Evolutionary conservation across 2,329 filamentous ascomycete genomes (phyloP).

Genomic region (Myriangium duriaei): DNA sequence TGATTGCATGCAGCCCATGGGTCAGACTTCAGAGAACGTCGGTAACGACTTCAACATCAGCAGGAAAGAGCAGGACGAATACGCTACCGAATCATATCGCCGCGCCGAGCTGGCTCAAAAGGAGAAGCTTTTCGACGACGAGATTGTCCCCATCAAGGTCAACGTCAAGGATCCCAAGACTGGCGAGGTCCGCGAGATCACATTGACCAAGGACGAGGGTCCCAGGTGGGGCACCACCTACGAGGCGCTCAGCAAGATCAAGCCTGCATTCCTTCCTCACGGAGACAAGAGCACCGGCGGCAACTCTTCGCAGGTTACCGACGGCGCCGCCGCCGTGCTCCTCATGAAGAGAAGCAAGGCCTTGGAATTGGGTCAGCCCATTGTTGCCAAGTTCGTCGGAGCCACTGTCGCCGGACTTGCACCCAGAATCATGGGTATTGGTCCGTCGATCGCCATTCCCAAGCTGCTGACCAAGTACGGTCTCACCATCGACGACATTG

Average conservation of each 20-base stretch:
- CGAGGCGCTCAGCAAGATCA: slow-evolving; percentile 71
- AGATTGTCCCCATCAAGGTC: slow-evolving; percentile 80
- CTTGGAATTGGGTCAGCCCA: slow-evolving; percentile 73
- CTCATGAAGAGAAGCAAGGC: slow-evolving; percentile 92
- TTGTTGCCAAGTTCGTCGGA: slow-evolving; percentile 88
- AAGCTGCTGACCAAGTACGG: slow-evolving; percentile 78
- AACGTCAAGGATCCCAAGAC: slow-evolving; percentile 73
- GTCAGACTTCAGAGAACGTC: slow-evolving; percentile 95
- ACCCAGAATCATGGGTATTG: slow-evolving; percentile 94
- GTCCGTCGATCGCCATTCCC: slow-evolving; percentile 55
- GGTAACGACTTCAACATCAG: slow-evolving; percentile 77
- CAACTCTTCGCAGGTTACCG: slow-evolving; percentile 89
- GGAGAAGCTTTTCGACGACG: slow-evolving; percentile 80
- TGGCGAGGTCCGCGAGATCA: slow-evolving; percentile 65
- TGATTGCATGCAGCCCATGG: slow-evolving; percentile 93
- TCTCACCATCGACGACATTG: slow-evolving; percentile 67
- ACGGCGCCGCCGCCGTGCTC: slow-evolving; percentile 79
- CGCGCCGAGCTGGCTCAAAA: slow-evolving; percentile 85
- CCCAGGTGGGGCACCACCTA: slow-evolving; percentile 81
- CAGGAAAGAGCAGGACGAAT: slow-evolving; percentile 70
- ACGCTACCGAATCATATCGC: slow-evolving; percentile 75
- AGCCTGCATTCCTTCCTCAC: slow-evolving; percentile 80
- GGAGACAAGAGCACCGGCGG: slow-evolving; percentile 79
- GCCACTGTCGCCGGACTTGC: slow-evolving; percentile 82
- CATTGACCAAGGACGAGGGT: slow-evolving; percentile 76